phyloP scores from a whole-genome alignment of 495 filamentous ascomycete species.

The Xylaria curta region DNA sequence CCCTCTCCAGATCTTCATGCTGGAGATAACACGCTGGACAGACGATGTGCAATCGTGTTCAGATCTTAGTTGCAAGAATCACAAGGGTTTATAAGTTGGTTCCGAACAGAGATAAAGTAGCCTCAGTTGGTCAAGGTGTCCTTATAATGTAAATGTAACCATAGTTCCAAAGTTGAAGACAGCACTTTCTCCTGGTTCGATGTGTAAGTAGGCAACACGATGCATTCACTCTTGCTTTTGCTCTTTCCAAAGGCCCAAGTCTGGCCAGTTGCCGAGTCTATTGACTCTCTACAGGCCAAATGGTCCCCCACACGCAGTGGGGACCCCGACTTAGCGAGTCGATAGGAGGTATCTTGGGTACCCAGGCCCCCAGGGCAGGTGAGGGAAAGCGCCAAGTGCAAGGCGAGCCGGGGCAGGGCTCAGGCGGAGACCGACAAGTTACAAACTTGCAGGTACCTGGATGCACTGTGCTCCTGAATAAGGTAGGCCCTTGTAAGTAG shows the following conservation, averaged over 20 bases:
- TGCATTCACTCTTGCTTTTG: constrained; percentile 19
- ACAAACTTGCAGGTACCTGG: constrained; percentile 38
- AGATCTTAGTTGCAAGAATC: not conserved
- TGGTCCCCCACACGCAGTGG: constrained; percentile 27
- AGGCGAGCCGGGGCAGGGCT: constrained; percentile 28
- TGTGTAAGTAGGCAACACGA: not conserved
- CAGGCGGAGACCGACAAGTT: constrained; percentile 36
- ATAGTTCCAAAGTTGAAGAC: not conserved
- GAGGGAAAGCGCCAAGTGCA: constrained; percentile 26
- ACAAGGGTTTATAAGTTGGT: not conserved
- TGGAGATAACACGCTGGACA: not conserved
- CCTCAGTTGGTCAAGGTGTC: not conserved
- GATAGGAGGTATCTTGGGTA: constrained; percentile 8
- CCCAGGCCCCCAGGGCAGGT: constrained; percentile 29
- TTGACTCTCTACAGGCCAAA: constrained; percentile 15
- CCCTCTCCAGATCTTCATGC: not conserved
- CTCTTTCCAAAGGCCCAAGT: not conserved
- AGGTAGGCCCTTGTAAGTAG: constrained; percentile 2
- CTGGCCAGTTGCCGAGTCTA: constrained; percentile 19
- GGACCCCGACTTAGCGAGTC: constrained; percentile 24
- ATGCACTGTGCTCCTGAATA: constrained; percentile 26
- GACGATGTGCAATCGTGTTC: not conserved
- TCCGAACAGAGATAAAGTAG: not conserved
- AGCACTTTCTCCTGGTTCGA: not conserved
- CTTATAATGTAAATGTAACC: not conserved